Evolutionary conservation across 768 basidiomycete genomes (phyloP).

Genomic region (Tricholoma sp.): DNA sequence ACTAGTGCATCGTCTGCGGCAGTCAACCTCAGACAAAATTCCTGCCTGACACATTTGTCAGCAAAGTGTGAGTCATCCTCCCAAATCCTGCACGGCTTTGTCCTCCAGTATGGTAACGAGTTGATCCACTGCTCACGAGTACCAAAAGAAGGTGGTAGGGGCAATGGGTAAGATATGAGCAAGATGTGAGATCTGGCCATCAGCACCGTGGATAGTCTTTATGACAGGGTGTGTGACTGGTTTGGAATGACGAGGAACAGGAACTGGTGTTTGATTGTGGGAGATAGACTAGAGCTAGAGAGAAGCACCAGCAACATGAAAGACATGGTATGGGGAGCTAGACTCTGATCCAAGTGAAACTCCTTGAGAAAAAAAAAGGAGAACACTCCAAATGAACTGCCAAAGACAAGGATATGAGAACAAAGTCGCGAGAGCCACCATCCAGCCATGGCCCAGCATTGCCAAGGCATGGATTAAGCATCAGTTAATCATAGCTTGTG

Average conservation of each 20-base stretch:
- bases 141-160: constrained; percentile 59
- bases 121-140: constrained; percentile 71
- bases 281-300: constrained; percentile 33
- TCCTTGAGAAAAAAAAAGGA: constrained; percentile 33
- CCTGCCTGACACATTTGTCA: constrained; percentile 34
- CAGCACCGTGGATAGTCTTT: constrained; percentile 50
- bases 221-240: constrained; percentile 58
- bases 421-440: too few species aligned
- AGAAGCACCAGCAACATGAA: constrained; percentile 39
- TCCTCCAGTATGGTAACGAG: constrained; percentile 67
- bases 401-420: too few species aligned
- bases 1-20: constrained; percentile 70
- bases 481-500: too few species aligned
- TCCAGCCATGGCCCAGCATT: too few species aligned
- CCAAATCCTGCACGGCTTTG: constrained; percentile 63
- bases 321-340: constrained; percentile 33
- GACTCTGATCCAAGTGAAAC: constrained; percentile 38
- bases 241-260: constrained; percentile 61
- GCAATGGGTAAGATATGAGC: constrained; percentile 56
- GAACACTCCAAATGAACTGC: constrained; percentile 1
- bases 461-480: too few species aligned
- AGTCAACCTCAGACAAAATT: constrained; percentile 75
- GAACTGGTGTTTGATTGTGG: constrained; percentile 79
- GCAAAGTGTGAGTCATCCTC: constrained; percentile 42
- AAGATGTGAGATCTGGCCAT: constrained; percentile 41